Conservation (phyloP, 441 rosid species). For the Populus hybrid region DNA sequence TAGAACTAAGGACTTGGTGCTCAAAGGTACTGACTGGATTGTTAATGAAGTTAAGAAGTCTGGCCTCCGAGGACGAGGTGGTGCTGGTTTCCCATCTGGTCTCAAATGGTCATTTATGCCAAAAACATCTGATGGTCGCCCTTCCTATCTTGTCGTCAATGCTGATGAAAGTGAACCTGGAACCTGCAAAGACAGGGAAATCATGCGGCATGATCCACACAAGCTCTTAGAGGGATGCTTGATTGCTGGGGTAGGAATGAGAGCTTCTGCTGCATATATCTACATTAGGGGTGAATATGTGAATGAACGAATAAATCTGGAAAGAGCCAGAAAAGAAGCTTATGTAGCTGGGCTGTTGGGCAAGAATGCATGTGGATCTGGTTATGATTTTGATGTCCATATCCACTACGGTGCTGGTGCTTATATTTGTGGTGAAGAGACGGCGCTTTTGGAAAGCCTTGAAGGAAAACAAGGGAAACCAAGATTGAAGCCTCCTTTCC, state of each 20-base stretch:
- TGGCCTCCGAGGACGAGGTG: slow-evolving; percentile 99
- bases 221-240: slow-evolving; percentile 95
- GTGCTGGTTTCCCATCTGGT: slow-evolving; percentile 98
- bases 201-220: slow-evolving; percentile 98
- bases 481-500: slow-evolving; percentile 99
- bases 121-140: slow-evolving; percentile 96
- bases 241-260: slow-evolving; percentile 99
- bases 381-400: slow-evolving; percentile 95
- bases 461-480: slow-evolving; percentile 99
- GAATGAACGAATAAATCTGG: slow-evolving; percentile 78
- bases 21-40: slow-evolving; percentile 98
- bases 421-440: slow-evolving; percentile 98
- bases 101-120: slow-evolving; percentile 99
- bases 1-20: slow-evolving; percentile 94
- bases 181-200: slow-evolving; percentile 98
- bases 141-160: slow-evolving; percentile 93
- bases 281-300: slow-evolving; percentile 98
- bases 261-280: slow-evolving; percentile 95
- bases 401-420: slow-evolving; percentile 99
- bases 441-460: slow-evolving; percentile 96
- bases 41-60: slow-evolving; percentile 91
- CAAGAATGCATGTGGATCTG: slow-evolving; percentile 98
- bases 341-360: slow-evolving; percentile 92
- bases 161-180: slow-evolving; percentile 99
- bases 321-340: slow-evolving; percentile 87